Base-by-base conservation (phyloP, 768 basidiomycete genomes). In the Leccinum boreale region DNA sequence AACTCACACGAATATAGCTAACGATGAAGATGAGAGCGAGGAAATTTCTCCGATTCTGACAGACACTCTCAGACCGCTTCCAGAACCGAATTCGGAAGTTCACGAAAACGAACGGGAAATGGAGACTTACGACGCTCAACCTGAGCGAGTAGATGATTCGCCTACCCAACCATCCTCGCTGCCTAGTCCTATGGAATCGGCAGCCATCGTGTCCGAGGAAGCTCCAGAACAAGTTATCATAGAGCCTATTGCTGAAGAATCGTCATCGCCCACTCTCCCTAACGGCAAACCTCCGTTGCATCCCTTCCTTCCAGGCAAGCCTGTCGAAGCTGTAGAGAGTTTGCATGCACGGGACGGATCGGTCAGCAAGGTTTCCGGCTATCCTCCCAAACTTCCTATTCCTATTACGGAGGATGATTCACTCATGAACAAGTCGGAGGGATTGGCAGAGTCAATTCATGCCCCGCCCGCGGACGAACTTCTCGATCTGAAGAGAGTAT, bases 1-100 rank as follows among this genome's bases (percentile, higher is more conserved):
- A 17, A 73, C 70, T 19, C 70, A 73, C 55, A 69, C 69, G 19
- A 70, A 73, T 56, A 59, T 57, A 29, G 46, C 44, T 5, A 47
- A 49, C 14, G 55, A 72, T 62, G 60, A 70, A 68, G 67, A 65
- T 70, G 63, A 69, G 42, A 62, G 53, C 47, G 78, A 79, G 47
- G 72, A 76, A 55, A 87, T 89, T 48, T 89, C 89, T 3, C 87
- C 89, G 1, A 86, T 89, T 54, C 77, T 86, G 21, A 81, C 82
- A 52, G 85, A 84, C 61, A 78, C 85, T 28, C 75, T 89, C 49
- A 83, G 74, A 65, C 79, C 86, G 15, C 72, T 90, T 6, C 81
- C 88, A 35, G 79, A 85, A 55, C 71, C 79, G 58, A 58, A 63
- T 59, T 72, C 67, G n/a, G 65, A 71, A 28, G 50, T 50, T 42